Base-by-base conservation (phyloP, 1,139 yeast species). In the Yarrowia galli region DNA sequence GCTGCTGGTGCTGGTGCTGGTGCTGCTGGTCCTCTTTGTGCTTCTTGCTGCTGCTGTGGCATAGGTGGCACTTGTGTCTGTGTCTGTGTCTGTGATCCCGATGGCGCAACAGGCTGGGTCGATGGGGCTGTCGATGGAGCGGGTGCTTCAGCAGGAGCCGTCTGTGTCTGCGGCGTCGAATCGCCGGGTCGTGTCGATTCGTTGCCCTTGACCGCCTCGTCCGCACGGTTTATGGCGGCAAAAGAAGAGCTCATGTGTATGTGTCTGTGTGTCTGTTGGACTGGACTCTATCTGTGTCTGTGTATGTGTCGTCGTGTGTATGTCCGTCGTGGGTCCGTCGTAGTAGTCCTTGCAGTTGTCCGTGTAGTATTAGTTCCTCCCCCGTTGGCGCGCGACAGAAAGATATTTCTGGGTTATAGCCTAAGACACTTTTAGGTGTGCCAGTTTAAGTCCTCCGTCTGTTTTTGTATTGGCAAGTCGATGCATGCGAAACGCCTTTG, bases 391-490 rank as follows among this genome's bases (percentile, higher is more conserved):
- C 42, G 58, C 58, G 58, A 51, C 58, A 51, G 58, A 35, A 23
- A 49, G 54, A 20, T 13, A 35, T 51, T 51, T 53, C 45, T 36
- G 43, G 32, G 16, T 22, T 54, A 54, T 28, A 10, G 48, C 61
- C 61, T 40, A 40, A 40, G 36, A 25, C 36, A n/a, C 46, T n/a
- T 20, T 40, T 40, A 40, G 61, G 48, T 54, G 61, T 54, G 48
- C 61, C 61, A 54, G 48, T 40, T 54, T 54, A 54, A 54, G 48
- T 18, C 61, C 61, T 36, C 61, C 46, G 61, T 54, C 36, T 54
- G 61, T 38, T 38, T 54, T 53, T 53, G 60, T 36, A 22, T 53
- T 53, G 22, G 60, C 60, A 36, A 43, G 61, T 40, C 46, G 61
- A 40, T 40, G 61, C 46, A 40, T 54, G 61, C 61, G 38, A 48